Evolutionary conservation across 176 grass and related monocot species (phyloP).

Genomic region (Oryza meyeriana): DNA sequence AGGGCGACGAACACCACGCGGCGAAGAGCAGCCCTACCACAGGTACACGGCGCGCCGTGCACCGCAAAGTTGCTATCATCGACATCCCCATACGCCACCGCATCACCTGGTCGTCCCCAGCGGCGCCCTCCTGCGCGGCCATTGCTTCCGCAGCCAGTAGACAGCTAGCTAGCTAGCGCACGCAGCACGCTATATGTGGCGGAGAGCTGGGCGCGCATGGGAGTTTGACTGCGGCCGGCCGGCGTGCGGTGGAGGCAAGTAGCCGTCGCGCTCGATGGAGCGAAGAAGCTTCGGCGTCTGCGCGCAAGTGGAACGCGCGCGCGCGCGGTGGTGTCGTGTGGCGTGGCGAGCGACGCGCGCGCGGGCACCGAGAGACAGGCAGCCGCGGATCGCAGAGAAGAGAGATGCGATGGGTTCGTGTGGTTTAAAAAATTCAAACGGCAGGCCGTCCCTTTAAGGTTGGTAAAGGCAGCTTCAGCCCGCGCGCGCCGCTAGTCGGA

Average conservation of each 20-base stretch:
- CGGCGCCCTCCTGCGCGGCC: slow-evolving; percentile 45
- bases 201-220: neutral
- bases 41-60: slow-evolving; percentile 41
- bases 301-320: neutral
- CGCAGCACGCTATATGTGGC: neutral
- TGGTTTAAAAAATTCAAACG: slow-evolving; percentile 31
- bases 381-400: neutral
- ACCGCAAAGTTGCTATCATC: slow-evolving; percentile 56
- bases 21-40: slow-evolving; percentile 27
- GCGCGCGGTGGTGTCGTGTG: neutral
- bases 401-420: neutral
- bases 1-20: slow-evolving; percentile 32
- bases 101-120: slow-evolving; percentile 28
- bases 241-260: neutral
- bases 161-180: neutral
- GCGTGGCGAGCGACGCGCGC: neutral
- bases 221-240: neutral
- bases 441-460: slow-evolving; percentile 32
- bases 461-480: neutral
- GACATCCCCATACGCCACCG: slow-evolving; percentile 50
- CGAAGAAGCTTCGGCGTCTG: slow-evolving; percentile 18
- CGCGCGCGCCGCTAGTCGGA: no score
- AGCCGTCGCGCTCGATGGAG: neutral
- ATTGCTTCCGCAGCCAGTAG: neutral
- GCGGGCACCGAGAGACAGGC: neutral